A percentile compares a stretch with the other conserved stretches of the same genome.
Evolutionary conservation across 1,284 basidiomycete genomes (phyloP).

Genomic region (Cutaneotrichosporon sp.): DNA sequence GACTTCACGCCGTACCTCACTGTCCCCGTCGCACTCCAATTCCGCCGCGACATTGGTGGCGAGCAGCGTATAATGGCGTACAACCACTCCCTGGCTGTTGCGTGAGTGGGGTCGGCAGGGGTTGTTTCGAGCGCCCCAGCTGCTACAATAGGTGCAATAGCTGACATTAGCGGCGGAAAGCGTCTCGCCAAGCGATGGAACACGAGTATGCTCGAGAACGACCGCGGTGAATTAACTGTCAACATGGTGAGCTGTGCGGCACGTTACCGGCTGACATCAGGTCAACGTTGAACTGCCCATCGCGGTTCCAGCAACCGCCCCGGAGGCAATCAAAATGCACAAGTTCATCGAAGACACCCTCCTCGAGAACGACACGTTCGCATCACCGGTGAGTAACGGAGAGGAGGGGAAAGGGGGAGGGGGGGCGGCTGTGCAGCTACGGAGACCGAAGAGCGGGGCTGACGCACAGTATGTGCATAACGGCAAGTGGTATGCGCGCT

Average conservation of each 20-base stretch:
- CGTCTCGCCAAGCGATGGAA: constrained; percentile 61
- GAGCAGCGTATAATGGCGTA: constrained; percentile 73
- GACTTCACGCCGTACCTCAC: constrained; percentile 34
- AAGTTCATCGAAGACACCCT: constrained; percentile 29
- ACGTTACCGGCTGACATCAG: constrained; percentile 21
- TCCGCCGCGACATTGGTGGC: constrained; percentile 74
- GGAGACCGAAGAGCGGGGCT: not conserved
- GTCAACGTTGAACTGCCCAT: constrained; percentile 47
- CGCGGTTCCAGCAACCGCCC: constrained; percentile 18
- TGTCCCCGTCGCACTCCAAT: constrained; percentile 60
- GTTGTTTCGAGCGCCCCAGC: too few relatives aligned
- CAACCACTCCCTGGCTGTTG: constrained; percentile 65
- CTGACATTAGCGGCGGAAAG: constrained; percentile 57
- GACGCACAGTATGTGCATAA: constrained; percentile 53
- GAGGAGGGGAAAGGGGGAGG: not conserved
- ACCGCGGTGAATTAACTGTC: constrained; percentile 60
- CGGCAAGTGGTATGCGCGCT: constrained; percentile 64
- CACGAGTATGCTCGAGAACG: constrained; percentile 60
- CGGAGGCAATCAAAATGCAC: constrained; percentile 22
- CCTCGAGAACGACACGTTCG: constrained; percentile 31
- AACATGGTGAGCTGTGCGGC: constrained; percentile 59
- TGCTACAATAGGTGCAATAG: too few relatives aligned
- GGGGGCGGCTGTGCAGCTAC: too few relatives aligned
- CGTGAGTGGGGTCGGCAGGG: too few relatives aligned
- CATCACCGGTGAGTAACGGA: constrained; percentile 22